Evolutionary conservation across 1,139 yeast genomes (phyloP).

Genomic region (Wickerhamiella infanticola): DNA sequence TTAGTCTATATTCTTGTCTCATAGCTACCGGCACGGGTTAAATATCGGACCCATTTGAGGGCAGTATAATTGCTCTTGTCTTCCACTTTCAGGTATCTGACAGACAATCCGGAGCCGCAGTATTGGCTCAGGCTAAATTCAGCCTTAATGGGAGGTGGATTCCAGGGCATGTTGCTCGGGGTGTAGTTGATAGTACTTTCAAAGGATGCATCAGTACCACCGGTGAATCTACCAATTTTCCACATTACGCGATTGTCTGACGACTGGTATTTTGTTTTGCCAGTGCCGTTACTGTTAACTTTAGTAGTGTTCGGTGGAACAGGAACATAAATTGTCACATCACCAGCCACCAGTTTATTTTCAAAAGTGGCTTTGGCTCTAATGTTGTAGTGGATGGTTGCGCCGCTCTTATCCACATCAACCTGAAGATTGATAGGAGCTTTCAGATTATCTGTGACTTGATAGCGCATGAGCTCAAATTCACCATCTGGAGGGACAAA

Average conservation of each 20-base stretch:
- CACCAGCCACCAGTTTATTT: constrained; percentile 45
- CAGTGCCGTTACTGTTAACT: constrained; percentile 32
- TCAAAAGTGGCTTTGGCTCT: constrained; percentile 50
- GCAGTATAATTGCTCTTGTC: constrained; percentile 47
- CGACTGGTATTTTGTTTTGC: constrained; percentile 53
- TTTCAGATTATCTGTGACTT: constrained; percentile 39
- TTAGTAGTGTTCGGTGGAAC: constrained; percentile 49
- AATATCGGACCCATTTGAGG: constrained; percentile 77
- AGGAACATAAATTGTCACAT: constrained; percentile 51
- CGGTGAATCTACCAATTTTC: constrained; percentile 55
- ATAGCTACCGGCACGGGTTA: constrained; percentile 60
- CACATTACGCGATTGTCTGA: constrained; percentile 52
- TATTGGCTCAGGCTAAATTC: constrained; percentile 61
- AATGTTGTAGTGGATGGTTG: constrained; percentile 40
- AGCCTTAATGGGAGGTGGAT: constrained; percentile 63
- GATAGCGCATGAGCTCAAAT: constrained; percentile 75
- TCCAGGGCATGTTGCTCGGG: constrained; percentile 33
- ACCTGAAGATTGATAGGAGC: constrained; percentile 43
- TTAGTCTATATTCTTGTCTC: constrained; percentile 45
- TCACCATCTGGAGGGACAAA: constrained; percentile 89
- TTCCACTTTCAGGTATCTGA: constrained; percentile 52
- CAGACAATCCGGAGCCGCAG: constrained; percentile 46
- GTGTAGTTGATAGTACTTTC: constrained; percentile 36
- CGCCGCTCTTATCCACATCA: constrained; percentile 35
- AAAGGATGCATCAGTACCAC: constrained; percentile 46